These are phyloP conservation scores for Syzygium aromaticum DNA, from an alignment of 345 rosid species.

Conservation along the genomic window DNA sequence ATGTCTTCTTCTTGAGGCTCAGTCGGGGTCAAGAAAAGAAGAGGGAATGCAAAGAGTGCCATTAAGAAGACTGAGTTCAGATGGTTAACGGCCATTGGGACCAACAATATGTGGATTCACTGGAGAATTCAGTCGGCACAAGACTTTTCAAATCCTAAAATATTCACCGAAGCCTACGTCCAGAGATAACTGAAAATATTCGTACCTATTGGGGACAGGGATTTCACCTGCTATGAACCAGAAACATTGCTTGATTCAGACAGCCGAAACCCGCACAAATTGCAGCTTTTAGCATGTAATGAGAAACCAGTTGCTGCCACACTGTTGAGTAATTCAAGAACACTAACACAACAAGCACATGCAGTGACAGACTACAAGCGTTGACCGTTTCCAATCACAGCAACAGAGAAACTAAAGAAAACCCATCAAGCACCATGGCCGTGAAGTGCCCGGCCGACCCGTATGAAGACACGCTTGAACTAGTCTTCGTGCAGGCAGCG, in stretches of 20 bases:
- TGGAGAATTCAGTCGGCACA: not conserved
- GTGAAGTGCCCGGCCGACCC: not conserved
- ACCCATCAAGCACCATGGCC: not conserved
- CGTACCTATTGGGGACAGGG: not conserved
- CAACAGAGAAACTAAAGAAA: not conserved
- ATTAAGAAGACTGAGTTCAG: not conserved
- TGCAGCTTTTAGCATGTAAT: not conserved
- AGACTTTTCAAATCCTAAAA: not conserved
- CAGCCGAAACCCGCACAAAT: not conserved
- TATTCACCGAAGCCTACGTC: not conserved
- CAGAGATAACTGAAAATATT: not conserved
- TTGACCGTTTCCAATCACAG: not conserved
- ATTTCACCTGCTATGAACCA: not conserved
- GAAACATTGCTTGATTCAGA: not conserved
- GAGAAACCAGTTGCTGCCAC: not conserved
- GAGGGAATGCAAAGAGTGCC: not conserved
- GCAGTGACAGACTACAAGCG: not conserved
- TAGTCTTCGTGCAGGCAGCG: not conserved
- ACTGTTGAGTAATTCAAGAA: not conserved
- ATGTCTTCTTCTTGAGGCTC: constrained; percentile 4
- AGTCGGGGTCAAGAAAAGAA: not conserved
- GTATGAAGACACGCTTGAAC: not conserved
- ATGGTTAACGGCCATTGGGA: constrained; percentile 4
- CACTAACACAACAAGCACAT: not conserved
- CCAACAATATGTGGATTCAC: not conserved